Conservation (phyloP, 805 yeast genomes). For the Spathaspora hagerdaliae region DNA sequence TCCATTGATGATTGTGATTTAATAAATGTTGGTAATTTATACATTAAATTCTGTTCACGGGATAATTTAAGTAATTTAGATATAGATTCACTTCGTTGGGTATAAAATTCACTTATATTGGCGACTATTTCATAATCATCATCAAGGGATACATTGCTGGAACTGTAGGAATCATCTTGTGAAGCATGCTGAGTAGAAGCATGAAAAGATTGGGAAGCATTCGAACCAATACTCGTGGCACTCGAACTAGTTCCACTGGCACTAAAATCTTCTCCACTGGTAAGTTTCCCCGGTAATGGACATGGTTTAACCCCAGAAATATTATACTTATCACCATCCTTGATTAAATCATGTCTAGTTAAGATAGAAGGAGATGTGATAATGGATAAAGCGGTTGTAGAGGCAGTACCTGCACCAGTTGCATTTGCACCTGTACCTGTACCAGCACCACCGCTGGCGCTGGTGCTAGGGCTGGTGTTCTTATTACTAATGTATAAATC, state of each 20-base stretch:
- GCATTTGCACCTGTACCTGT: neutral
- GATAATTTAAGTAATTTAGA: conserved; percentile 27
- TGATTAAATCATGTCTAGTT: conserved; percentile 23
- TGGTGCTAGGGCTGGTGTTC: neutral
- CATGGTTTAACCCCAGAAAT: conserved; percentile 16
- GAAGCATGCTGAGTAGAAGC: neutral
- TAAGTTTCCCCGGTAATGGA: conserved; percentile 27
- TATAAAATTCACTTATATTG: conserved; percentile 34
- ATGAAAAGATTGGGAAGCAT: neutral
- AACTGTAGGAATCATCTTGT: conserved; percentile 1
- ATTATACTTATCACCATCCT: conserved; percentile 11
- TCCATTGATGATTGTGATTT: conserved; percentile 46
- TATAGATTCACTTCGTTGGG: conserved; percentile 30
- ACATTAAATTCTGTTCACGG: conserved; percentile 29
- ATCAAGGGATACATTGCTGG: conserved; percentile 7
- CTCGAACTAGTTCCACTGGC: too few species aligned
- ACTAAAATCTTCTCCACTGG: neutral
- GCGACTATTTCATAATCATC: conserved; percentile 32
- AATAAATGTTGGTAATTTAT: conserved; percentile 35
- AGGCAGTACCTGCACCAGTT: neutral
- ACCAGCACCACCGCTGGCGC: neutral
- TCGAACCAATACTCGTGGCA: neutral
- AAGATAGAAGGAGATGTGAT: conserved; percentile 7
- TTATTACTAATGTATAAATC: conserved; percentile 22
- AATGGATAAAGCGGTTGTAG: neutral